phyloP scores from a whole-genome alignment of 108 stramenopile species.

The Discostella stelligeroides region DNA sequence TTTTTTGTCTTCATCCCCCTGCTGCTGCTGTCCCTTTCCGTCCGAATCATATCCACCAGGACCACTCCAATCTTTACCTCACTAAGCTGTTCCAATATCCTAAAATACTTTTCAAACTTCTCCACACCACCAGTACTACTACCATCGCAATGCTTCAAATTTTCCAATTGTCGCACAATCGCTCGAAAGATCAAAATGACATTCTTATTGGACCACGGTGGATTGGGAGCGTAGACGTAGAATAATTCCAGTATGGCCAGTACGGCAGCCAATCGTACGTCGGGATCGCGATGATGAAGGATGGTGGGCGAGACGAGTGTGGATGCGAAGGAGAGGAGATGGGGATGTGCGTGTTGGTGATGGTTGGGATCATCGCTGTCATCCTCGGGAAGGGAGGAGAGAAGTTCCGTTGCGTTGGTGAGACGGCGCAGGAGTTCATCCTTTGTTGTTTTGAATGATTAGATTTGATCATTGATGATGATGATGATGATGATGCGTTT shows the following conservation, averaged over 20 bases:
- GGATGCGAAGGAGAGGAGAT: conserved; percentile 55
- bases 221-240: conserved; percentile 80
- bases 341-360: conserved; percentile 25
- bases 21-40: background rate
- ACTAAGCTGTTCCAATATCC: conserved; percentile 73
- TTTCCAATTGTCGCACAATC: conserved; percentile 74
- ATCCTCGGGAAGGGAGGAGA: conserved; percentile 11
- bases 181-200: conserved; percentile 70
- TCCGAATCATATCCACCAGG: conserved; percentile 70
- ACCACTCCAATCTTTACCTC: conserved; percentile 83
- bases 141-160: conserved; percentile 52
- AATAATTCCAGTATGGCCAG: conserved; percentile 79
- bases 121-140: background rate
- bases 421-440: conserved; percentile 30
- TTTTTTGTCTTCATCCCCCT: conserved; percentile 5
- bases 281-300: conserved; percentile 70
- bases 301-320: conserved; percentile 37
- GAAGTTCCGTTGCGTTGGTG: conserved; percentile 8
- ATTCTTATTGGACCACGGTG: conserved; percentile 74
- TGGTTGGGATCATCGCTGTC: conserved; percentile 6
- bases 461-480: background rate
- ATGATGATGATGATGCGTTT: too few relatives aligned
- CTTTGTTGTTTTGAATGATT: background rate
- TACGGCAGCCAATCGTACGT: conserved; percentile 69
- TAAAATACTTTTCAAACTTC: conserved; percentile 60